Conservation (phyloP, 2,329 filamentous ascomycete species). For the Phoma sp. region DNA sequence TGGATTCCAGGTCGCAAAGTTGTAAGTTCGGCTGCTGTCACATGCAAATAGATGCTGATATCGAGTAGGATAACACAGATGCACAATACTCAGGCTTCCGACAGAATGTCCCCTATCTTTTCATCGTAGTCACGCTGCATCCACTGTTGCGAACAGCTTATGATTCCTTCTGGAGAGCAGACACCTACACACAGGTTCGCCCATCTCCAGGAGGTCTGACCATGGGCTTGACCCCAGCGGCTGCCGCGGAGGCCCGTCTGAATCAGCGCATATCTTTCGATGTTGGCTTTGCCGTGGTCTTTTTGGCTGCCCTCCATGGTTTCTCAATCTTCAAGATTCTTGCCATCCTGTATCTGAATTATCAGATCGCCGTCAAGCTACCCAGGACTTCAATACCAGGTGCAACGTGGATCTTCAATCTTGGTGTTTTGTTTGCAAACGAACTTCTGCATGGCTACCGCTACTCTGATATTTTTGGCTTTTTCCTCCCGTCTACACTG, state of each 20-base stretch:
- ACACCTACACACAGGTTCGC: conserved; percentile 53
- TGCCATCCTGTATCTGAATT: conserved; percentile 80
- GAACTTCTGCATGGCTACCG: conserved; percentile 81
- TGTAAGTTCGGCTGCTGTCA: conserved; percentile 53
- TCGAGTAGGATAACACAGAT: conserved; percentile 80
- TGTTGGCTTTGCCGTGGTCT: conserved; percentile 77
- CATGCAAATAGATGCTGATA: conserved; percentile 8
- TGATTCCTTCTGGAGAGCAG: conserved; percentile 59
- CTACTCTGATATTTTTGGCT: conserved; percentile 66
- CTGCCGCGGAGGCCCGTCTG: conserved; percentile 59
- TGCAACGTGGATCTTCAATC: conserved; percentile 89
- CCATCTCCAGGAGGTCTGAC: conserved; percentile 43
- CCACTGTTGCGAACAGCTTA: conserved; percentile 77
- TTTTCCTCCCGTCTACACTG: conserved; percentile 53
- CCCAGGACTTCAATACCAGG: conserved; percentile 73
- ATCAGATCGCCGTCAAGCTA: conserved; percentile 73
- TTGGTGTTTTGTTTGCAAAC: conserved; percentile 85
- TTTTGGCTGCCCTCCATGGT: conserved; percentile 81
- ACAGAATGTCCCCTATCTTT: conserved; percentile 81
- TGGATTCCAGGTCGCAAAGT: conserved; percentile 95
- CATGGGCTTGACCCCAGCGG: conserved; percentile 53
- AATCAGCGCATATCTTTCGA: conserved; percentile 81
- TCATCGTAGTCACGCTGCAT: conserved; percentile 75
- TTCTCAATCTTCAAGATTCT: conserved; percentile 84
- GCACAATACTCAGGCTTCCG: conserved; percentile 86